Evolutionary conservation across 1,139 yeast species (phyloP).

Genomic region (Lodderomyces metapsilosis): DNA sequence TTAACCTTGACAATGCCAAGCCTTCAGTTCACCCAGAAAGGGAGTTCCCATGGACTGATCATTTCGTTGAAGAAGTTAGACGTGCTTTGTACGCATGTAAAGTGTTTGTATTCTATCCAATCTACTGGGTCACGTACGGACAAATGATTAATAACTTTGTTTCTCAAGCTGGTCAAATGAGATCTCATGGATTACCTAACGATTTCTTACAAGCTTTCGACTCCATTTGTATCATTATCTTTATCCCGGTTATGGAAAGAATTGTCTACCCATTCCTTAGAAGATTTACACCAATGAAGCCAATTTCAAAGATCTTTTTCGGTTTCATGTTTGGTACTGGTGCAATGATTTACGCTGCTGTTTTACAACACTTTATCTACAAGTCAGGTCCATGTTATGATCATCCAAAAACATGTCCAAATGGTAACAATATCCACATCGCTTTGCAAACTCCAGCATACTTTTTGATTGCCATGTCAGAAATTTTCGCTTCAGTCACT

Average conservation of each 20-base stretch:
- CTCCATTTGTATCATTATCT: conserved; percentile 58
- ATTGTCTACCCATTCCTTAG: conserved; percentile 56
- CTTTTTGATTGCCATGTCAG: conserved; percentile 59
- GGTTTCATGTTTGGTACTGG: conserved; percentile 74
- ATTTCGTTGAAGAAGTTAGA: conserved; percentile 61
- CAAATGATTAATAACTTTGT: conserved; percentile 66
- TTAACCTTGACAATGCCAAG: conserved; percentile 52
- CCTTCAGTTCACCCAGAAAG: conserved; percentile 48
- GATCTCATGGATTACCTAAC: conserved; percentile 62
- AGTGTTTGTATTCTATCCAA: conserved; percentile 60
- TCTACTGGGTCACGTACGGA: conserved; percentile 68
- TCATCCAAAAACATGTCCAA: conserved; percentile 51
- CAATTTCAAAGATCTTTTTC: conserved; percentile 69
- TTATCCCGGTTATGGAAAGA: conserved; percentile 59
- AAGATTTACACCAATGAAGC: conserved; percentile 56
- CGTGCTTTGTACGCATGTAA: conserved; percentile 62
- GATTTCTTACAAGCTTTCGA: conserved; percentile 65
- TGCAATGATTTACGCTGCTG: conserved; percentile 79
- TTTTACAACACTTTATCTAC: conserved; percentile 74
- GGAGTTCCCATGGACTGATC: conserved; percentile 55
- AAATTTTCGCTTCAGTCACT: conserved; percentile 64
- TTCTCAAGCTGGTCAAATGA: conserved; percentile 66
- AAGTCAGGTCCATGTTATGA: conserved; percentile 75
- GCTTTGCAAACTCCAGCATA: conserved; percentile 67
- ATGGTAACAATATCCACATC: conserved; percentile 47